A percentile compares a stretch with the other conserved stretches of the same genome.
These are phyloP conservation scores for Ceratocystis huliohia DNA, from an alignment of 2,329 filamentous ascomycete genomes.

Conservation along the genomic window DNA sequence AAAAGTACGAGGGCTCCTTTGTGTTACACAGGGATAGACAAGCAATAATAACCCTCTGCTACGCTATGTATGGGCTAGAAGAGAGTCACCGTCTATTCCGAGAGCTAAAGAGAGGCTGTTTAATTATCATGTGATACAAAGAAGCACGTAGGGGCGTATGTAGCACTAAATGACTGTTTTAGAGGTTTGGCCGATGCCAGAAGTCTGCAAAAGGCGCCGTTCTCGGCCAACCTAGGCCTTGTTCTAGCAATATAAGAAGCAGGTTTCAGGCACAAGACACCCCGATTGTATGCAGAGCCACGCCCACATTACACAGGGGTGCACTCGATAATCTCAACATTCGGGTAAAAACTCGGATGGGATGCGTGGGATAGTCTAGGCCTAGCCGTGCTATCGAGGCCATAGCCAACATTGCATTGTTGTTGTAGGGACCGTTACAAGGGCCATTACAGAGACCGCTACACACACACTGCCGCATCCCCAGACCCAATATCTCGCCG, in stretches of 20 bases:
- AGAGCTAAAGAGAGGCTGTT: neutral
- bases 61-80: neutral
- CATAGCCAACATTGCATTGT: neutral
- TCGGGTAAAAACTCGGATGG: neutral
- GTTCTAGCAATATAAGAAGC: neutral
- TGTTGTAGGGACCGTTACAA: neutral
- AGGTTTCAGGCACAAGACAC: constrained; percentile 2
- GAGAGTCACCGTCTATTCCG: neutral
- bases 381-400: neutral
- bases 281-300: neutral
- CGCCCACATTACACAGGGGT: neutral
- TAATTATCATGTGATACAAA: neutral
- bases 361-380: no score
- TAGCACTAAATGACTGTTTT: neutral
- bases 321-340: neutral
- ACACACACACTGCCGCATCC: neutral
- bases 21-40: neutral
- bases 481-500: no score
- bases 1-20: neutral
- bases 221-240: neutral
- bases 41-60: neutral
- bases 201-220: neutral
- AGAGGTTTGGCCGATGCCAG: neutral
- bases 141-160: neutral
- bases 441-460: neutral